Conservation (phyloP, 2,329 filamentous ascomycete species). For the Pezicula neosporulosa region DNA sequence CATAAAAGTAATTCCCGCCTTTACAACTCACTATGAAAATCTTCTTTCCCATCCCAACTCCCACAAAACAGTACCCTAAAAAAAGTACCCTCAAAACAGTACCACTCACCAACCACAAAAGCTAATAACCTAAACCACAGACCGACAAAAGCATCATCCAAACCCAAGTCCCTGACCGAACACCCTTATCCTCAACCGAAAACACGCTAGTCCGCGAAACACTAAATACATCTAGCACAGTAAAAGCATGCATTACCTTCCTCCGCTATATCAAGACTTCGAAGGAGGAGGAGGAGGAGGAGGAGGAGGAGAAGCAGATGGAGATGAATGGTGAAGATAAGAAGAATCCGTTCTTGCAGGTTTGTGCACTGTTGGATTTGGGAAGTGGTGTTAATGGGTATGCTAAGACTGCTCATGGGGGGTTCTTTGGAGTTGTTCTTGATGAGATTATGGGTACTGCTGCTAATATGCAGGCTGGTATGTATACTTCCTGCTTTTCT, state of each 20-base stretch:
- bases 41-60: no score
- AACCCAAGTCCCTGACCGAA: slow-evolving; percentile 21
- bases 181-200: slow-evolving; percentile 21
- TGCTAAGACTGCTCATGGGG: slow-evolving; percentile 25
- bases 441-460: slow-evolving; percentile 30
- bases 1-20: no score
- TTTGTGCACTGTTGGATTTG: slow-evolving; percentile 23
- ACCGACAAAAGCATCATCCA: slow-evolving; percentile 15
- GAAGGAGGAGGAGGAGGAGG: no score
- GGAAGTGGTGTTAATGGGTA: slow-evolving; percentile 22
- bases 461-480: slow-evolving; percentile 22
- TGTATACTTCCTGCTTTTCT: slow-evolving; percentile 10
- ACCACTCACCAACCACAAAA: no score
- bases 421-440: slow-evolving; percentile 24
- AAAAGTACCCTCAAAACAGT: no score
- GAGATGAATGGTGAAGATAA: slow-evolving; percentile 3
- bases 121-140: no score
- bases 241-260: slow-evolving; percentile 24
- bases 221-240: slow-evolving; percentile 21
- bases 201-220: slow-evolving; percentile 23
- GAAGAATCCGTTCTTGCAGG: slow-evolving; percentile 24
- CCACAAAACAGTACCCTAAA: no score
- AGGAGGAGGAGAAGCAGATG: no score
- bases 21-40: no score
- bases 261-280: slow-evolving; percentile 7